Evolutionary conservation across 768 basidiomycete genomes (phyloP).

Genomic region (Suillus tomentosus): DNA sequence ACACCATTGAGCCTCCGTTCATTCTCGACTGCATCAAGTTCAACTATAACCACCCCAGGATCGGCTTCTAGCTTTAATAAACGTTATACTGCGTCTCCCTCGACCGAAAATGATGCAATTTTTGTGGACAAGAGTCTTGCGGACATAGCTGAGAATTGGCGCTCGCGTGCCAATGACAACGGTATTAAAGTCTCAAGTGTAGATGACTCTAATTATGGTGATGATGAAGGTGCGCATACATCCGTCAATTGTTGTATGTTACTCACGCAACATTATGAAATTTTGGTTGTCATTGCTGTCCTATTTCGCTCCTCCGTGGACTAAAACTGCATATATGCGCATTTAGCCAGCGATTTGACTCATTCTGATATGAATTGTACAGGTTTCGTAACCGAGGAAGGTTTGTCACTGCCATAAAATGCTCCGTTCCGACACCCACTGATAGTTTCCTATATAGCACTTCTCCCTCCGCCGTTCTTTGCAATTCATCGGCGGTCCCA

Average conservation of each 20-base stretch:
- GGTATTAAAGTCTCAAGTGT: conserved; percentile 63
- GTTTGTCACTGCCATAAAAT: conserved; percentile 34
- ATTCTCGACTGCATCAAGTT: conserved; percentile 52
- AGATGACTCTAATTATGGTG: conserved; percentile 39
- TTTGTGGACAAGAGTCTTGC: conserved; percentile 51
- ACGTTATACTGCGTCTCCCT: conserved; percentile 43
- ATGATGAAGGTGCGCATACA: conserved; percentile 51
- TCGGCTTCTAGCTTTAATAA: conserved; percentile 42
- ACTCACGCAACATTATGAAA: conserved; percentile 19
- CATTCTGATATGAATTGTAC: conserved; percentile 52
- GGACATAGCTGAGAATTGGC: conserved; percentile 70
- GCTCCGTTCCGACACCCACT: conserved; percentile 23
- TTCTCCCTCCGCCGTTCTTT: conserved; percentile 62
- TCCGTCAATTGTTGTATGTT: conserved; percentile 13
- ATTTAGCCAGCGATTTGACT: conserved; percentile 54
- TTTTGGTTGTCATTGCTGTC: conserved; percentile 13
- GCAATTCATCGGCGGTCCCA: conserved; percentile 56
- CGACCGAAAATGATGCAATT: conserved; percentile 42
- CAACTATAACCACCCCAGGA: conserved; percentile 60
- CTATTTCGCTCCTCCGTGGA: conserved; percentile 8
- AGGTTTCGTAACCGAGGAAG: conserved; percentile 50
- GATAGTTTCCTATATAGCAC: conserved; percentile 38
- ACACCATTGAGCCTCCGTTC: conserved; percentile 73
- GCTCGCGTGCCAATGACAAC: conserved; percentile 68
- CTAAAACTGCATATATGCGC: conserved; percentile 38